Conservation (phyloP, 2,329 filamentous ascomycete species). For the Herpotrichia juniperi region DNA sequence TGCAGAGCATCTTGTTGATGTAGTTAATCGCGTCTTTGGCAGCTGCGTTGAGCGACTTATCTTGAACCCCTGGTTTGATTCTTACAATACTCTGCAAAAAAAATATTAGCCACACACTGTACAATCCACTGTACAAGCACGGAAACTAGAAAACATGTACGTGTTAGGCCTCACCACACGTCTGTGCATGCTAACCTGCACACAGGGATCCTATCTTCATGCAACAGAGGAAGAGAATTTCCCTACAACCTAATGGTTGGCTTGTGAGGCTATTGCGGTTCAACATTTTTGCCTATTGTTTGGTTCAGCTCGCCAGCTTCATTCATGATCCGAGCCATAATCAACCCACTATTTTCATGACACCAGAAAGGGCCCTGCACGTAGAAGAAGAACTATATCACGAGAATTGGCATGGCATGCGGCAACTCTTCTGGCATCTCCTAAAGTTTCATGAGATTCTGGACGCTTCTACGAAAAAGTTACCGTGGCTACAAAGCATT, state of each 20-base stretch:
- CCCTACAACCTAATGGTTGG: too few relatives aligned
- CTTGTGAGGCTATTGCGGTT: too few relatives aligned
- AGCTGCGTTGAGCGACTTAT: conserved; percentile 8
- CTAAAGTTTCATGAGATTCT: conserved; percentile 13
- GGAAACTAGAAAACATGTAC: neutral
- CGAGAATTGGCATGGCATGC: neutral
- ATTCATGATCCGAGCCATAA: neutral
- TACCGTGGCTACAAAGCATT: conserved; percentile 10
- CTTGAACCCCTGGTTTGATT: conserved; percentile 3
- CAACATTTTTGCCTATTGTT: too few relatives aligned
- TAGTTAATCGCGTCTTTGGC: conserved; percentile 12
- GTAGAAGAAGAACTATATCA: neutral
- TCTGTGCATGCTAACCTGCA: neutral
- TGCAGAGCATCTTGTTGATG: conserved; percentile 11
- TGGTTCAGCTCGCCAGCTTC: too few relatives aligned
- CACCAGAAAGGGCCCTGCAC: conserved; percentile 7
- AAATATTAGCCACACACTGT: conserved; percentile 10
- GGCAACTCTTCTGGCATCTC: conserved; percentile 3
- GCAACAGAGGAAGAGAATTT: too few relatives aligned
- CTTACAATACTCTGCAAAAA: conserved; percentile 1
- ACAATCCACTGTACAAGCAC: neutral
- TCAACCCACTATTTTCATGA: conserved; percentile 6
- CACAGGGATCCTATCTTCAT: neutral
- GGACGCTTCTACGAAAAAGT: conserved; percentile 4
- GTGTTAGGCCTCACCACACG: neutral